phyloP scores from a whole-genome alignment of 768 basidiomycete species.

The Ramaria sp. region DNA sequence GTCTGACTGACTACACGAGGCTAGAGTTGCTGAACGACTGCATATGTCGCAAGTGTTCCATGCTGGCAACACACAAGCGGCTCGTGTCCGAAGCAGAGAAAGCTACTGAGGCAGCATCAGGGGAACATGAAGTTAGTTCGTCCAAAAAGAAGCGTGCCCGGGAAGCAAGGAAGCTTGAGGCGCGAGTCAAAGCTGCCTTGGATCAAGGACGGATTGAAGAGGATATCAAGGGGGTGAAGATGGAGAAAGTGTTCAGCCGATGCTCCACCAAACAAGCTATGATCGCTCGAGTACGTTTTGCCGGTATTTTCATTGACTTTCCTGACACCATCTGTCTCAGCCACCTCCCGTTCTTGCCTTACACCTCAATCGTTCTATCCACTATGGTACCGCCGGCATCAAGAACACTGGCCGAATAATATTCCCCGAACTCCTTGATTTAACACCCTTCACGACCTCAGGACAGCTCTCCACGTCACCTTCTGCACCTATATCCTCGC shows the following conservation, averaged over 20 bases:
- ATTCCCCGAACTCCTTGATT: conserved; percentile 83
- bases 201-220: conserved; percentile 75
- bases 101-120: conserved; percentile 33
- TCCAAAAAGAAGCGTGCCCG: conserved; percentile 71
- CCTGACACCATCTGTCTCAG: conserved; percentile 24
- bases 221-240: conserved; percentile 66
- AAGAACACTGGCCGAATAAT: conserved; percentile 77
- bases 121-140: conserved; percentile 36
- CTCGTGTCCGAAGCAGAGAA: conserved; percentile 52
- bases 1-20: conserved; percentile 80
- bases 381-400: conserved; percentile 60
- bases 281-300: conserved; percentile 64
- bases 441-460: conserved; percentile 81
- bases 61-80: conserved; percentile 62
- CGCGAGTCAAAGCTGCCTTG: conserved; percentile 49
- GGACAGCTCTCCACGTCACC: conserved; percentile 65
- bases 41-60: conserved; percentile 84
- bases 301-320: background rate
- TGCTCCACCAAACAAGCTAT: conserved; percentile 87
- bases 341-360: conserved; percentile 81
- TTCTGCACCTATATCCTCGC: conserved; percentile 58
- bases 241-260: conserved; percentile 66
- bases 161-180: conserved; percentile 58
- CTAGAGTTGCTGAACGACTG: conserved; percentile 87
- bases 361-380: conserved; percentile 87